Evolutionary conservation across 2,329 filamentous ascomycete species (phyloP), one percentile per base, ranked within the genome.

Genomic region (Neoarthrinium moseri): DNA sequence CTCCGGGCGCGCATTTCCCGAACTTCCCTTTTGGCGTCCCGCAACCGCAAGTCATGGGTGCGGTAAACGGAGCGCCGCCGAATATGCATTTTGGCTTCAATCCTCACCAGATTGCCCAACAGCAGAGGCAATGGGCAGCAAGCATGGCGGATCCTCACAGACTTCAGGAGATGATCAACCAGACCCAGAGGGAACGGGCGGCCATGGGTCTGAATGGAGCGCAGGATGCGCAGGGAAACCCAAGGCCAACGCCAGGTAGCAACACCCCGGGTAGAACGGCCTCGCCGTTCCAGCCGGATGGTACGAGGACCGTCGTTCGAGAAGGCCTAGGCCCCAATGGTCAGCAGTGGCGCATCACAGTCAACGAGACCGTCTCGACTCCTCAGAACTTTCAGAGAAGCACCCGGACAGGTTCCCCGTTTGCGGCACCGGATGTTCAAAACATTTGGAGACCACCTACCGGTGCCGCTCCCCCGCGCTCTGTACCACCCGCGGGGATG

Each of bases 261-360:
- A 57, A 53, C 50, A 52, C 48, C 26, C 56, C 50, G 41, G 61
- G 47, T 43, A 59, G 53, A 49, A 59, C 51, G 51, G 60, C 48
- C 51, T 67, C 60, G 39, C 60, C 56, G 43, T 61, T 50, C 51
- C 57, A 63, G 33, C 61, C 66, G 13, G 65, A 68, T 40, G 51
- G 59, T 22, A 67, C 65, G 7, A 66, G 70, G 18, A 73, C 69
- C 8, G 67, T 77, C 17, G 68, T 73, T 7, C 72, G 73, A 24
- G 75, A 80, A 56, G 68, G 70, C 7, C 55, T 74, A 24, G 72
- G 71, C 0, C 72, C 75, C 8, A 74, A 79, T 51, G 77, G 77
- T 13, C 68, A 76, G 47, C 67, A 74, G 46, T 77, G 73, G 70
- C 72, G 74, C 33, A 65, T 80, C 43, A 77, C 73, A 3, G 65